Percentiles rank a stretch among this genome's conserved stretches.
Evolutionary conservation across 1,139 yeast genomes (phyloP).

Genomic region (Meyerozyma athensensis): DNA sequence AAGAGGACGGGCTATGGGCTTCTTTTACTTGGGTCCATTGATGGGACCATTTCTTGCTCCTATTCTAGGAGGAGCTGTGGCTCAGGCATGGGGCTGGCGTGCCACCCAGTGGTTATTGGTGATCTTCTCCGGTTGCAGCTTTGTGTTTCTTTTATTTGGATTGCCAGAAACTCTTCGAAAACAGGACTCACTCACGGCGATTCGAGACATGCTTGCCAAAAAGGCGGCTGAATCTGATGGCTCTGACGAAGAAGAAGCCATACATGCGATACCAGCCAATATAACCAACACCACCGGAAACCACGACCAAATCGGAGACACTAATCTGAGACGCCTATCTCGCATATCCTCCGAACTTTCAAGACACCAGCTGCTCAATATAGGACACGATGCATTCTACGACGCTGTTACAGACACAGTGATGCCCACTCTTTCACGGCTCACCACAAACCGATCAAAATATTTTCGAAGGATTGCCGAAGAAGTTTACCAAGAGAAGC

Average conservation of each 20-base stretch:
- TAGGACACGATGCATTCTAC: slow-evolving; percentile 17
- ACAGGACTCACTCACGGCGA: slow-evolving; percentile 47
- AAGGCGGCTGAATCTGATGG: not conserved
- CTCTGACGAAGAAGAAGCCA: not conserved
- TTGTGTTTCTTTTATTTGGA: slow-evolving; percentile 45
- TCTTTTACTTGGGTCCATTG: slow-evolving; percentile 75
- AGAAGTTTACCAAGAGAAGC: slow-evolving; percentile 21
- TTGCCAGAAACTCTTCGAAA: slow-evolving; percentile 74
- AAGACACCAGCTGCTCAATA: slow-evolving; percentile 6
- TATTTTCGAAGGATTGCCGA: slow-evolving; percentile 28
- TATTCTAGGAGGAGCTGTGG: slow-evolving; percentile 72
- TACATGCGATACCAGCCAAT: not conserved
- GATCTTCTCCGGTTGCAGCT: slow-evolving; percentile 55
- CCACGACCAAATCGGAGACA: not conserved
- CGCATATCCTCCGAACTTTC: not conserved
- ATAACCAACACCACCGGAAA: not conserved
- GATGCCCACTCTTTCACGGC: slow-evolving; percentile 34
- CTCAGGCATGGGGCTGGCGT: slow-evolving; percentile 78
- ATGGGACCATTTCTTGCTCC: slow-evolving; percentile 82
- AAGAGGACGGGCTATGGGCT: slow-evolving; percentile 78
- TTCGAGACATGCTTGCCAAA: slow-evolving; percentile 33
- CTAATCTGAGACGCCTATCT: not conserved
- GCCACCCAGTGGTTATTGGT: slow-evolving; percentile 86
- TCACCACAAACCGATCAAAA: slow-evolving; percentile 30
- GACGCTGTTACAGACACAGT: slow-evolving; percentile 32